phyloP scores from a whole-genome alignment of 2,329 filamentous ascomycete genomes.

The Plenodomus lindquistii region DNA sequence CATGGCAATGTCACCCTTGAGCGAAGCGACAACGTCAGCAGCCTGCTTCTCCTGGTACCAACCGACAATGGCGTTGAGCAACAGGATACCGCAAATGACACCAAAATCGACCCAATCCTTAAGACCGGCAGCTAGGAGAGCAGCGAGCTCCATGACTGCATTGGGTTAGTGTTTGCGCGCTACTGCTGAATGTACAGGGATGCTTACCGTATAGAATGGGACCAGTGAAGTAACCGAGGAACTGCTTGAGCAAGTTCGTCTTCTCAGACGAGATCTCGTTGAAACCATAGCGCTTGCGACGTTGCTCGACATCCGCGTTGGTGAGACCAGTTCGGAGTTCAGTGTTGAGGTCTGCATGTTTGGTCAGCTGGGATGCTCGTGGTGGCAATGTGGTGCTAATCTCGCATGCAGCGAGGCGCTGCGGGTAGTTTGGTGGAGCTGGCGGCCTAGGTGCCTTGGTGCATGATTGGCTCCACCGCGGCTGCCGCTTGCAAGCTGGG shows the following conservation, averaged over 20 bases:
- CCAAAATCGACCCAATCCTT: slow-evolving; percentile 74
- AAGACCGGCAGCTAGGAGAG: slow-evolving; percentile 73
- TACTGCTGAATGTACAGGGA: slow-evolving; percentile 11
- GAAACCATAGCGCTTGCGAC: slow-evolving; percentile 68
- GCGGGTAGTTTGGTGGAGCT: slow-evolving; percentile 21
- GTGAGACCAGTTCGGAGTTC: slow-evolving; percentile 68
- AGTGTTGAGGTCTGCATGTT: slow-evolving; percentile 57
- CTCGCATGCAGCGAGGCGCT: slow-evolving; percentile 9
- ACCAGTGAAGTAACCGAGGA: slow-evolving; percentile 74
- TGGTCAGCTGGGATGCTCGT: slow-evolving; percentile 44
- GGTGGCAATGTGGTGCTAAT: slow-evolving; percentile 2
- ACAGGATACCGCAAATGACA: slow-evolving; percentile 75
- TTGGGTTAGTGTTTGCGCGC: slow-evolving; percentile 13
- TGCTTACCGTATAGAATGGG: slow-evolving; percentile 75
- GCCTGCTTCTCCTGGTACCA: slow-evolving; percentile 84
- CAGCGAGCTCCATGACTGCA: slow-evolving; percentile 75
- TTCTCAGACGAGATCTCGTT: slow-evolving; percentile 76
- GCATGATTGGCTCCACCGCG: slow-evolving; percentile 24
- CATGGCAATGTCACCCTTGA: slow-evolving; percentile 81
- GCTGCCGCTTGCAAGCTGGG: slow-evolving; percentile 13
- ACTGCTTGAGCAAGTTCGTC: slow-evolving; percentile 75
- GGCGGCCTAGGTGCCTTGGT: slow-evolving; percentile 5
- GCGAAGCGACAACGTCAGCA: slow-evolving; percentile 66
- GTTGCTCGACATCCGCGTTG: slow-evolving; percentile 61
- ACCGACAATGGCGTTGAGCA: slow-evolving; percentile 76